Conservation (phyloP, 2,329 filamentous ascomycete species). For the Lachnellula suecica region DNA sequence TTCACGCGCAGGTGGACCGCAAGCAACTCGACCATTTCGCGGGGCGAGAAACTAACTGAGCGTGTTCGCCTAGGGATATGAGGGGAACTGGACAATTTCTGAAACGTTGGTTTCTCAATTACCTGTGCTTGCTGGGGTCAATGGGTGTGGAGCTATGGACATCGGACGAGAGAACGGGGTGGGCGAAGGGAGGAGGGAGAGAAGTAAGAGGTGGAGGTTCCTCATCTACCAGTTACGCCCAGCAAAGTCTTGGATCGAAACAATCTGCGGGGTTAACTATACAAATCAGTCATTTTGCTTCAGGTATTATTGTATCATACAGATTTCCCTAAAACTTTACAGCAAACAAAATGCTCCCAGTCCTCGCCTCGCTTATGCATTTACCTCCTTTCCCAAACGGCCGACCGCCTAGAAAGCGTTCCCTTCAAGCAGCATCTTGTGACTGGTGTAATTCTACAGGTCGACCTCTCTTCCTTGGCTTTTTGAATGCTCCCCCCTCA, state of each 20-base stretch:
- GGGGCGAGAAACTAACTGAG: too few species aligned
- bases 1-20: conserved; percentile 5
- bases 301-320: conserved; percentile 19
- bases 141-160: conserved; percentile 4
- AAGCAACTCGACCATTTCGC: neutral
- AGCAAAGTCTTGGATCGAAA: conserved; percentile 20
- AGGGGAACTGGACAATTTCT: conserved; percentile 12
- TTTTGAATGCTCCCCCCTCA: conserved; percentile 3
- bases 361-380: neutral
- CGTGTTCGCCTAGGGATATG: conserved; percentile 4
- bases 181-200: too few species aligned
- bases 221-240: conserved; percentile 10
- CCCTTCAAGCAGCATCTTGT: conserved; percentile 34
- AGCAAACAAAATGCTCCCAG: conserved; percentile 6
- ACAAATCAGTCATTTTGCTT: conserved; percentile 19
- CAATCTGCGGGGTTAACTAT: conserved; percentile 18
- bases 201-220: conserved; percentile 1
- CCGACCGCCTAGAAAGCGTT: conserved; percentile 6
- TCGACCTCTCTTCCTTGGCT: conserved; percentile 28
- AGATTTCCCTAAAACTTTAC: conserved; percentile 16
- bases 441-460: conserved; percentile 29
- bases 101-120: conserved; percentile 16
- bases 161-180: conserved; percentile 6
- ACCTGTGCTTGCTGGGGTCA: conserved; percentile 9
- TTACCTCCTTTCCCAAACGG: conserved; percentile 2